Evolutionary conservation across 2,329 filamentous ascomycete genomes (phyloP).

Genomic region (Microcera coccophila): DNA sequence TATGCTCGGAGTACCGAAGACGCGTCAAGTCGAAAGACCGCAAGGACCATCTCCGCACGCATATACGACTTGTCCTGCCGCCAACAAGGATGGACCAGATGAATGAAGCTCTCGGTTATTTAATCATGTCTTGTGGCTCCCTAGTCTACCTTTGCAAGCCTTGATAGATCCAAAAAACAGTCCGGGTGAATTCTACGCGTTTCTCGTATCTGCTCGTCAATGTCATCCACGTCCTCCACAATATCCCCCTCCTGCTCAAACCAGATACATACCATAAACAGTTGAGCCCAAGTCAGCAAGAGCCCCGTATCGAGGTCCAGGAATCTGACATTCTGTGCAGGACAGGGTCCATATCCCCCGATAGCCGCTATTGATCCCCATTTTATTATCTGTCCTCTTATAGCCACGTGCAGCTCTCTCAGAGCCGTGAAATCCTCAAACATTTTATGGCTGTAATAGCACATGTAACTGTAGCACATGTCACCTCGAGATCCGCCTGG

Average conservation of each 20-base stretch:
- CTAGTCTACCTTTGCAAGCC: conserved; percentile 2
- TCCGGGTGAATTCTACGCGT: background rate
- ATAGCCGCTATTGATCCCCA: conserved; percentile 2
- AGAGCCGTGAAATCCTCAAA: conserved; percentile 8
- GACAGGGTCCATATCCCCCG: conserved; percentile 8
- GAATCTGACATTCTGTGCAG: conserved; percentile 11
- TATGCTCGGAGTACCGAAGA: too few species aligned
- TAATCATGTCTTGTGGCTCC: background rate
- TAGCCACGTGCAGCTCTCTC: conserved; percentile 10
- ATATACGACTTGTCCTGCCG: too few species aligned
- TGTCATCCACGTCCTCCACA: conserved; percentile 7
- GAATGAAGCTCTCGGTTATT: too few species aligned
- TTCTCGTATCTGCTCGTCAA: conserved; percentile 6
- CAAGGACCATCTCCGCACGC: too few species aligned
- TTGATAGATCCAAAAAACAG: background rate
- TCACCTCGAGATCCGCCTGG: background rate
- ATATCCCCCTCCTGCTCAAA: background rate
- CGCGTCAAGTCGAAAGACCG: too few species aligned
- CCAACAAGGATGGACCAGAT: too few species aligned
- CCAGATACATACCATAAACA: conserved; percentile 7
- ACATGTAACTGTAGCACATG: conserved; percentile 4
- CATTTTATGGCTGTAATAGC: conserved; percentile 1
- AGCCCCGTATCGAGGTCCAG: conserved; percentile 9
- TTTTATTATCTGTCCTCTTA: conserved; percentile 1
- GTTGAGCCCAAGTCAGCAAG: conserved; percentile 7